phyloP scores from a whole-genome alignment of 495 filamentous ascomycete species.

The Aspergillus avenaceus region DNA sequence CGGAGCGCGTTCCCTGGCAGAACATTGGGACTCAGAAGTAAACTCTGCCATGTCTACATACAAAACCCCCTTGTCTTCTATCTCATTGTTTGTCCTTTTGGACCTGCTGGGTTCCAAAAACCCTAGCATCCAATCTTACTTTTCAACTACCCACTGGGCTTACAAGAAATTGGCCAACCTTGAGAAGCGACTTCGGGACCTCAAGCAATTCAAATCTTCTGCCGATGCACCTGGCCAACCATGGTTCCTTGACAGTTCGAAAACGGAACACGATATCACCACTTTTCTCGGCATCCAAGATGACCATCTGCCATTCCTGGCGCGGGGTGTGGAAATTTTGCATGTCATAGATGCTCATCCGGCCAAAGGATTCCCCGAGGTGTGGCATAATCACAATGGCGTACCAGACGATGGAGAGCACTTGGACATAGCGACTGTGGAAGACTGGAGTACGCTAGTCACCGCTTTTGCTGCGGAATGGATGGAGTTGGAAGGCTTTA shows the following conservation, averaged over 20 bases:
- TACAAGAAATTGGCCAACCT: conserved; percentile 66
- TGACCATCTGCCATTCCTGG: conserved; percentile 88
- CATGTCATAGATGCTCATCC: conserved; percentile 75
- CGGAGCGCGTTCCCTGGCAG: conserved; percentile 75
- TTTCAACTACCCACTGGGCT: conserved; percentile 88
- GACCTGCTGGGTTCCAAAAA: conserved; percentile 74
- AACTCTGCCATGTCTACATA: conserved; percentile 70
- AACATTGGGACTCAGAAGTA: conserved; percentile 62
- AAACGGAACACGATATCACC: conserved; percentile 43
- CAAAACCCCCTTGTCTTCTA: conserved; percentile 67
- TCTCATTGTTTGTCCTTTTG: conserved; percentile 87
- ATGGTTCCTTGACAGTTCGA: conserved; percentile 53
- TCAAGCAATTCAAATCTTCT: conserved; percentile 49
- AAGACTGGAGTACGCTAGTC: conserved; percentile 82
- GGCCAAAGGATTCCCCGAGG: conserved; percentile 58
- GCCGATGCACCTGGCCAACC: conserved; percentile 10
- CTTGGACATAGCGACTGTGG: conserved; percentile 74
- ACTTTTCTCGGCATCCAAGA: conserved; percentile 59
- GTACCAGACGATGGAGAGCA: conserved; percentile 75
- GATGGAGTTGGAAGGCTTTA: conserved; percentile 80
- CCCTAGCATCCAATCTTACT: conserved; percentile 76
- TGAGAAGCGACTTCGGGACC: conserved; percentile 64
- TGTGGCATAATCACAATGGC: conserved; percentile 75
- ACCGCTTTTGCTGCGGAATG: conserved; percentile 87
- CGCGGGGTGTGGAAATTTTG: conserved; percentile 77